A percentile compares a stretch with the other conserved stretches of the same genome.
These are phyloP conservation scores for Fusarium cicatricum DNA, from an alignment of 2,329 filamentous ascomycete species.

Conservation along the genomic window DNA sequence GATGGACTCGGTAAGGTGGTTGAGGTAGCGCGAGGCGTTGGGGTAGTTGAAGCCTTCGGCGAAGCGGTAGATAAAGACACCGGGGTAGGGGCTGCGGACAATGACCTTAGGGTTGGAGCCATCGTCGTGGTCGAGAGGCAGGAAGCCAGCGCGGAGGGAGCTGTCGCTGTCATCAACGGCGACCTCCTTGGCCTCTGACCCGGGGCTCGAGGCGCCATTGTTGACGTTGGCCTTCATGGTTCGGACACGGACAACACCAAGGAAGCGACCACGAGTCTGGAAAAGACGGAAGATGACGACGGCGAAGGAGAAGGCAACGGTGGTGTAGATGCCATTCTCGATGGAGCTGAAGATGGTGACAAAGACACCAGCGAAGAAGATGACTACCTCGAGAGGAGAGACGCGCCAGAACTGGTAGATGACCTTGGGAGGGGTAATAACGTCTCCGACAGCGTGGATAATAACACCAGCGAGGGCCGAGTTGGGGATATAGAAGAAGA, in stretches of 20 bases:
- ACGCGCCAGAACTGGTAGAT: slow-evolving; percentile 91
- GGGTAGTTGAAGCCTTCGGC: slow-evolving; percentile 65
- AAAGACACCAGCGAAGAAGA: slow-evolving; percentile 86
- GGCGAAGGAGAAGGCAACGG: slow-evolving; percentile 73
- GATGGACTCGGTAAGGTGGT: slow-evolving; percentile 57
- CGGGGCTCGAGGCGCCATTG: slow-evolving; percentile 51
- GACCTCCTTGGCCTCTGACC: slow-evolving; percentile 37
- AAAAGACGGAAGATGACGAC: slow-evolving; percentile 80
- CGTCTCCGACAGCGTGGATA: slow-evolving; percentile 87
- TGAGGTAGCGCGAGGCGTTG: slow-evolving; percentile 61
- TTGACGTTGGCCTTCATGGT: slow-evolving; percentile 82
- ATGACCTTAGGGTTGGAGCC: slow-evolving; percentile 58
- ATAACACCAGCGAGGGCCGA: slow-evolving; percentile 82
- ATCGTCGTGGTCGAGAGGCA: slow-evolving; percentile 59
- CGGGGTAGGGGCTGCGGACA: slow-evolving; percentile 59
- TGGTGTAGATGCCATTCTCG: slow-evolving; percentile 87
- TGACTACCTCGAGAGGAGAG: slow-evolving; percentile 80
- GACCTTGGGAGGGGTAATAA: slow-evolving; percentile 83
- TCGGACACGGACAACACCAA: slow-evolving; percentile 82
- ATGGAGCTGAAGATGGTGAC: slow-evolving; percentile 84
- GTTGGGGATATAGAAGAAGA: slow-evolving; percentile 90
- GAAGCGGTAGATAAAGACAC: slow-evolving; percentile 64
- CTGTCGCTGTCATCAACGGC: slow-evolving; percentile 57
- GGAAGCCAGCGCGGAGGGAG: slow-evolving; percentile 52
- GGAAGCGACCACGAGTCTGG: slow-evolving; percentile 79